Evolutionary conservation across 306 rosid genomes (phyloP), one percentile per base, ranked within the genome.

Genomic region (Prosopis cineraria): DNA sequence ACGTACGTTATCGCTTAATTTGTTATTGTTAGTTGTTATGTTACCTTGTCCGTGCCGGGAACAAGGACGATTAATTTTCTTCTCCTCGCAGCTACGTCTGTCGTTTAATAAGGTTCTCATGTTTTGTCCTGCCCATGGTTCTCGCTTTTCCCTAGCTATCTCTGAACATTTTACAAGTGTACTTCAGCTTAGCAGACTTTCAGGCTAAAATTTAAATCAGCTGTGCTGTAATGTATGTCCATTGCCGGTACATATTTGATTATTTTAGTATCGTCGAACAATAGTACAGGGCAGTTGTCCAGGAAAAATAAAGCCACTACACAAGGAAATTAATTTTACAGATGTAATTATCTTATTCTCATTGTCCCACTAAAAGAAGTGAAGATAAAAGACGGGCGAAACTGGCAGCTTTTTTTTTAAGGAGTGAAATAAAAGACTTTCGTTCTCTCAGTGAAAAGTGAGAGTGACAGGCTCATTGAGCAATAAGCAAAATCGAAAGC

Each of bases 311-410:
- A 44, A 44, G 14, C 50, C 14, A 44, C 17, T 3, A 44, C 50
- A 44, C n/a, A 1, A n/a, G n/a, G 52, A 45, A 56, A 43, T n/a
- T n/a, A n/a, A n/a, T 10, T 22, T 27, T 58, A 67, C 68, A 81
- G 79, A 72, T 78, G n/a, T 37, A 60, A 29, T 50, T 25, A n/a
- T n/a, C 58, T n/a, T 50, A 50, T 19, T 75, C 80, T 67, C 62
- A 66, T 17, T 70, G 84, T 48, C 71, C 17, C 59, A 29, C 77
- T 47, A 56, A 83, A 80, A 83, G 82, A 84, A 77, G 78, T 68
- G 78, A 75, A 70, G 27, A 22, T 30, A 53, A 79, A 71, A 82
- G 29, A 62, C 22, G 36, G 43, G 70, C 43, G 41, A 65, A 25
- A 39, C 44, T 43, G 60, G 40, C 40, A 60, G 64, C 74, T 79